These are phyloP conservation scores for Tetrapisispora arboricola DNA, from an alignment of 805 yeast genomes.

Conservation along the genomic window DNA sequence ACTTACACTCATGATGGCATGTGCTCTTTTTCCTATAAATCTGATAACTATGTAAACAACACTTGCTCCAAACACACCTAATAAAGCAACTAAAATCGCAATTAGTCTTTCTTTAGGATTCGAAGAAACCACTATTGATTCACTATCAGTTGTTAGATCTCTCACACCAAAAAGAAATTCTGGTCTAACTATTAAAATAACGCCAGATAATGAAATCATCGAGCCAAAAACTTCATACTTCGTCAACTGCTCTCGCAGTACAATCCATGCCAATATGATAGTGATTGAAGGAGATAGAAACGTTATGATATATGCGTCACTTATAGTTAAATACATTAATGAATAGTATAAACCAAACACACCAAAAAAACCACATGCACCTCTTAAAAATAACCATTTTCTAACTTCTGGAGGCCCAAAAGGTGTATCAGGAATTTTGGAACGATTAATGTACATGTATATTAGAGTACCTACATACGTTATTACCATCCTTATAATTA, in stretches of 20 bases:
- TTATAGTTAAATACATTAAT: conserved; percentile 56
- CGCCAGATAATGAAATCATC: conserved; percentile 58
- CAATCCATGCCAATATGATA: conserved; percentile 56
- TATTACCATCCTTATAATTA: conserved; percentile 63
- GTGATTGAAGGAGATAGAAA: conserved; percentile 70
- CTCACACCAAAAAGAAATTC: conserved; percentile 50
- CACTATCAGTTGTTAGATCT: not conserved
- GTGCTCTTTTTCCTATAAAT: conserved; percentile 64
- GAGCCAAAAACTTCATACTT: conserved; percentile 59
- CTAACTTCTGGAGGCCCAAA: conserved; percentile 57
- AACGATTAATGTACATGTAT: conserved; percentile 40
- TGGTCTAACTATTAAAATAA: conserved; percentile 75
- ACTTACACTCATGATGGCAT: conserved; percentile 67
- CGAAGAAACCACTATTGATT: not conserved
- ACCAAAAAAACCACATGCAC: conserved; percentile 64
- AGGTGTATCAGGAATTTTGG: conserved; percentile 46
- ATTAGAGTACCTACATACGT: conserved; percentile 49
- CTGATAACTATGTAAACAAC: conserved; percentile 58
- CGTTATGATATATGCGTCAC: conserved; percentile 71
- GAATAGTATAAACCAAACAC: conserved; percentile 71
- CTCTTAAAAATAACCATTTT: conserved; percentile 44
- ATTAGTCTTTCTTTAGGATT: conserved; percentile 43
- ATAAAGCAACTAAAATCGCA: conserved; percentile 51
- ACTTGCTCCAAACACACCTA: conserved; percentile 62
- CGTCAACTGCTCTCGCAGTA: conserved; percentile 57